Percentiles rank a stretch among this genome's conserved stretches.
phyloP scores from a whole-genome alignment of 192 early-diverging fungal genomes.

The Ambispora gerdemannii region DNA sequence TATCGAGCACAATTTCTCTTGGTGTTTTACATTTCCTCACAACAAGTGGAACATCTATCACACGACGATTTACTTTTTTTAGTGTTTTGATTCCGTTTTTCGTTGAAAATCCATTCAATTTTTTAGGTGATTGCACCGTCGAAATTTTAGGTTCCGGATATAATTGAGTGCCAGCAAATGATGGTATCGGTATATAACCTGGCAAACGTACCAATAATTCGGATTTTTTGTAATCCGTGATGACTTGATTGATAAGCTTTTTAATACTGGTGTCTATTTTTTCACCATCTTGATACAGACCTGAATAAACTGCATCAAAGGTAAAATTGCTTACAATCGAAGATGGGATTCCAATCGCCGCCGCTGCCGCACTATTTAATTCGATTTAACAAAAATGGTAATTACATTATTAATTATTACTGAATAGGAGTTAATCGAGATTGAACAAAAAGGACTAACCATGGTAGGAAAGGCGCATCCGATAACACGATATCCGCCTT shows the following conservation, averaged over 20 bases:
- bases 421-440: too few relatives aligned
- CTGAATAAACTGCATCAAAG: slow-evolving; percentile 56
- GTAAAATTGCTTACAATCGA: slow-evolving; percentile 60
- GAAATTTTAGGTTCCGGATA: slow-evolving; percentile 13
- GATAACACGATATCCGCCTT: slow-evolving; percentile 54
- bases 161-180: slow-evolving; percentile 45
- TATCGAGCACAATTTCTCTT: slow-evolving; percentile 43
- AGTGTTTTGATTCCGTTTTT: background rate
- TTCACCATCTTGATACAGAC: slow-evolving; percentile 53
- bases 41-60: slow-evolving; percentile 58
- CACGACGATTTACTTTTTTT: slow-evolving; percentile 30
- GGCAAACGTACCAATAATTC: slow-evolving; percentile 51
- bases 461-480: slow-evolving; percentile 57
- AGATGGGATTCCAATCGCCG: slow-evolving; percentile 48
- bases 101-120: background rate
- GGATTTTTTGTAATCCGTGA: slow-evolving; percentile 51
- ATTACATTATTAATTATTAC: too few relatives aligned
- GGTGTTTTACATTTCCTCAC: slow-evolving; percentile 47
- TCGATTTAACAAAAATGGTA: background rate
- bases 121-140: slow-evolving; percentile 1
- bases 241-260: slow-evolving; percentile 38
- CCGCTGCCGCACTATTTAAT: slow-evolving; percentile 48
- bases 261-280: slow-evolving; percentile 45
- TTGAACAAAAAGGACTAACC: slow-evolving; percentile 38
- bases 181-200: slow-evolving; percentile 56